Evolutionary conservation across 352 stramenopile species (phyloP).

Genomic region (Phytophthora ramorum): DNA sequence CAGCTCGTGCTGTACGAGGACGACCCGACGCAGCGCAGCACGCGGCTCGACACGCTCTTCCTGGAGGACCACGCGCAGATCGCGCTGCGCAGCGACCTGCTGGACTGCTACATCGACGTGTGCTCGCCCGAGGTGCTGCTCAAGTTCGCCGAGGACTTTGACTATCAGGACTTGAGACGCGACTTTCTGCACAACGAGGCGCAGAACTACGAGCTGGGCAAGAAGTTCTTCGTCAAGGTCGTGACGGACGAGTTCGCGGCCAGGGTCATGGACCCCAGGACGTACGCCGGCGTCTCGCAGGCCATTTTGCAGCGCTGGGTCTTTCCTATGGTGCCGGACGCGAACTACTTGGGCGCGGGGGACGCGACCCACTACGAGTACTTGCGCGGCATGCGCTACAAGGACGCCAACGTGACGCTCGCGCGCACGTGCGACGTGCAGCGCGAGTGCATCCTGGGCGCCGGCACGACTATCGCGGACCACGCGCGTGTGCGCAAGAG

Average conservation of each 20-base stretch:
- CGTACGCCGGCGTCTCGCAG: constrained; percentile 93
- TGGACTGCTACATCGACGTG: constrained; percentile 98
- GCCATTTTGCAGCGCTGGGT: constrained; percentile 96
- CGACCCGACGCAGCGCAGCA: constrained; percentile 56
- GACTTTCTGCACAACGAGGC: constrained; percentile 98
- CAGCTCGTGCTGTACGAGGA: constrained; percentile 90
- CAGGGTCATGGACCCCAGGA: constrained; percentile 94
- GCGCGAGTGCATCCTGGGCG: constrained; percentile 79
- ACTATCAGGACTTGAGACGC: constrained; percentile 96
- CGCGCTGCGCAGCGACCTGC: constrained; percentile 91
- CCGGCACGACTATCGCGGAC: constrained; percentile 61
- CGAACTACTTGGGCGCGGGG: constrained; percentile 73
- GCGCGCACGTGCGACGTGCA: constrained; percentile 71
- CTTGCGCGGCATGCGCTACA: constrained; percentile 86
- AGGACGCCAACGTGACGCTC: constrained; percentile 72
- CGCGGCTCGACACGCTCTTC: constrained; percentile 72
- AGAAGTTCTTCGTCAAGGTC: constrained; percentile 96
- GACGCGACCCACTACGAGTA: constrained; percentile 77
- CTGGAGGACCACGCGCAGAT: constrained; percentile 89
- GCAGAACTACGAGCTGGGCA: constrained; percentile 97
- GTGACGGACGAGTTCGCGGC: constrained; percentile 94
- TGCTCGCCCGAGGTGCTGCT: constrained; percentile 98
- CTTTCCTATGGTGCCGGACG: constrained; percentile 96
- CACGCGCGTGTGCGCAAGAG: constrained; percentile 65
- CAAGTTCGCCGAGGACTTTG: constrained; percentile 98